Evolutionary conservation across 1,284 basidiomycete genomes (phyloP), one percentile per base, ranked within the genome.

Genomic region (Volvariella volvacea): DNA sequence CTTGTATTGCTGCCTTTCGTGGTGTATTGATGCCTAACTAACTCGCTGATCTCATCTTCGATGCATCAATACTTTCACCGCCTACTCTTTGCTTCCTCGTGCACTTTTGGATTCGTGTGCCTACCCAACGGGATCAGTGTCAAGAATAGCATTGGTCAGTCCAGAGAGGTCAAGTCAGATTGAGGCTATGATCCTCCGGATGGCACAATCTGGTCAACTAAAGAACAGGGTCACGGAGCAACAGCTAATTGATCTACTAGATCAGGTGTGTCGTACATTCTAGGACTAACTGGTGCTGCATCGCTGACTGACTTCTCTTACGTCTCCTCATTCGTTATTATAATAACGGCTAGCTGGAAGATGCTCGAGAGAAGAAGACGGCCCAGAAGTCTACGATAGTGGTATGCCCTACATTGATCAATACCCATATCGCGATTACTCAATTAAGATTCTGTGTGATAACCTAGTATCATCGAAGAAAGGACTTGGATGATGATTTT

Each of bases 131-230:
- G 34, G 17, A 40, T 12, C 44, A 73, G 71, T 73, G 49, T 90
- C 93, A 2, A 82, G 95, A 39, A 98, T 99, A 60, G 80, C 88
- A 2, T 79, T 99, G 25, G 95, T 97, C 48, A 89, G 92, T 56
- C 90, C 92, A 0, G 82, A 90, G 46, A 76, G 93, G 59, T 88
- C 92, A 4, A 71, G 77, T 46, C 84, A 93, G 61, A 92, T 98
- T 52, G 89, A 96, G 64, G 76, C 74, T 10, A 80, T 96, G 46
- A 70, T 99, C 36, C 60, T 93, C 30, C 78, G 90, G 34, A 94
- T 97, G 91, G 93, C 88, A 4, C 91, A 94, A 64, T 76, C 80
- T 1, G 93, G 94, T n/a, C 93, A 97, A 63, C 68, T 98, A 39
- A 76, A 87, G 44, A 87, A 88, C 9, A 76, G 86, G 44, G 86